phyloP scores from a whole-genome alignment of 805 yeast species.

The Metschnikowia drakensbergensis region DNA sequence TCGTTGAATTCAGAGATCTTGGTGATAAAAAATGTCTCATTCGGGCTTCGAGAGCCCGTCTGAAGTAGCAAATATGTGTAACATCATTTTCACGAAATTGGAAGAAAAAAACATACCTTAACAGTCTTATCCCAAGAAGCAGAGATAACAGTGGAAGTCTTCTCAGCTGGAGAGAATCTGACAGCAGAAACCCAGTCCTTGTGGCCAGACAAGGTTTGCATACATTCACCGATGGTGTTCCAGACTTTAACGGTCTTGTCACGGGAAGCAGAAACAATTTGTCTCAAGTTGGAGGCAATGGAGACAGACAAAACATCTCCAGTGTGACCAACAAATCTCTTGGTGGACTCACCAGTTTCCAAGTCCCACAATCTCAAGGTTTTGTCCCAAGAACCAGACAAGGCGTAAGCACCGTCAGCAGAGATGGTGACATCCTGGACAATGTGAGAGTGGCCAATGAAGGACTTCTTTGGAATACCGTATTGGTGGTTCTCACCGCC shows the following conservation, averaged over 20 bases:
- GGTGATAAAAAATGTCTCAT: conserved; percentile 96
- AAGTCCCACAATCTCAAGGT: conserved; percentile 98
- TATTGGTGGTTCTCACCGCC: conserved; percentile 90
- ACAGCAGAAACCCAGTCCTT: conserved; percentile 98
- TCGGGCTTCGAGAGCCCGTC: conserved; percentile 68
- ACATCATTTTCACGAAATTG: conserved; percentile 57
- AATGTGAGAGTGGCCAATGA: conserved; percentile 98
- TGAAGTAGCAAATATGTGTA: conserved; percentile 94
- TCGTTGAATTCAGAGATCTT: conserved; percentile 84
- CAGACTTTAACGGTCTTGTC: conserved; percentile 99
- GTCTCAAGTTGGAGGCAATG: conserved; percentile 93
- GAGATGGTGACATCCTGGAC: conserved; percentile 97
- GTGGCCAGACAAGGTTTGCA: conserved; percentile 93
- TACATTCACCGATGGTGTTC: conserved; percentile 98
- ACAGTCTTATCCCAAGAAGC: conserved; percentile 99
- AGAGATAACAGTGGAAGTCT: conserved; percentile 78
- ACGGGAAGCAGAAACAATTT: conserved; percentile 97
- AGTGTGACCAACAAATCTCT: conserved; percentile 97
- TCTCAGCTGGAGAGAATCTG: conserved; percentile 87
- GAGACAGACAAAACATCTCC: conserved; percentile 97
- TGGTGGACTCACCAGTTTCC: conserved; percentile 86
- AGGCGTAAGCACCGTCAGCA: conserved; percentile 95
- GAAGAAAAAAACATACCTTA: conserved; percentile 72
- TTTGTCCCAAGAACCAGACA: conserved; percentile 99
- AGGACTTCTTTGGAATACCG: conserved; percentile 97